These are phyloP conservation scores for Triticum turgidum DNA, from an alignment of 176 grass and related monocot species.

Conservation along the genomic window DNA sequence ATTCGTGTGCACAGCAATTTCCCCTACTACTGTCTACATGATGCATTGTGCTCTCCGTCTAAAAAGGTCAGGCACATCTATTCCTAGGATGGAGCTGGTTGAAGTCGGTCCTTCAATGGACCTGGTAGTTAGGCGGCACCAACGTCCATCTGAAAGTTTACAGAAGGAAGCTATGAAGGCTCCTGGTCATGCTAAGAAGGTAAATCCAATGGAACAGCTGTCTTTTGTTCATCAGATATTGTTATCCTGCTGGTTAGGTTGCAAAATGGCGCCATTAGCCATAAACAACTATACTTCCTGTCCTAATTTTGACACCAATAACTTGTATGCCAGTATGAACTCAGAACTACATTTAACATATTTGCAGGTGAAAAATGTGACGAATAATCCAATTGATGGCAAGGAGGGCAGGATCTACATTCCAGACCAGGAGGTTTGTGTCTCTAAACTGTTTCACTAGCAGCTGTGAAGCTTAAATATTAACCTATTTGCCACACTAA, in stretches of 20 bases:
- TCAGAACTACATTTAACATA: too few species aligned
- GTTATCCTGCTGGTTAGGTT: conserved; percentile 2
- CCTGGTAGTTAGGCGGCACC: conserved; percentile 61
- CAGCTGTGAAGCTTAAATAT: too few species aligned
- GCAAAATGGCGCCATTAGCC: background rate
- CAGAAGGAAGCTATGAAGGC: conserved; percentile 85
- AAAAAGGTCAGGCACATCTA: conserved; percentile 75
- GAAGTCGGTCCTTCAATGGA: conserved; percentile 98
- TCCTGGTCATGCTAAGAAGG: conserved; percentile 67
- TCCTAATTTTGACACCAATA: background rate
- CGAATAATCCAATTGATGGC: too few species aligned
- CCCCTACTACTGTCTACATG: conserved; percentile 67
- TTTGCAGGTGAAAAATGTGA: too few species aligned
- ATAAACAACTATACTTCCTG: background rate
- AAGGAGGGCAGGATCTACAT: too few species aligned
- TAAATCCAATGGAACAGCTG: conserved; percentile 18
- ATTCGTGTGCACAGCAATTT: conserved; percentile 79
- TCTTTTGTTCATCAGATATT: conserved; percentile 1
- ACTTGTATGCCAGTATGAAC: too few species aligned
- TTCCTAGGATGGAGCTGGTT: conserved; percentile 91
- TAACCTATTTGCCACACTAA: too few species aligned
- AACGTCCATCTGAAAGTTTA: conserved; percentile 59
- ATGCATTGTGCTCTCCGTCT: conserved; percentile 83
- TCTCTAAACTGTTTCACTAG: too few species aligned
- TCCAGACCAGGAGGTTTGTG: too few species aligned